Evolutionary conservation across 2,329 filamentous ascomycete species (phyloP).

Genomic region (Aspergillus sp.): DNA sequence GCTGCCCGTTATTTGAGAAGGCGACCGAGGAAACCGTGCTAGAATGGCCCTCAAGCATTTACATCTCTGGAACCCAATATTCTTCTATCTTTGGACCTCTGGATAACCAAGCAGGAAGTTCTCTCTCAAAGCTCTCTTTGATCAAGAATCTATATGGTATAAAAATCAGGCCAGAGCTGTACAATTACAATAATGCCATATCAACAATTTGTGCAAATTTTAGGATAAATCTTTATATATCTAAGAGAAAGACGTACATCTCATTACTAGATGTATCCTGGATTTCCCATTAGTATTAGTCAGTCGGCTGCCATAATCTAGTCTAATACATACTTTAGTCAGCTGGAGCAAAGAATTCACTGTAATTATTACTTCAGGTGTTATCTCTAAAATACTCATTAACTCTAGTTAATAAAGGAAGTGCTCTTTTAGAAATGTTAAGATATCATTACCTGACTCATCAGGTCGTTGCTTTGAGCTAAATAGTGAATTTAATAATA

Average conservation of each 20-base stretch:
- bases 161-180: slow-evolving; percentile 9
- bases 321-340: background rate
- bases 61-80: too few species aligned
- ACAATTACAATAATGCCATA: slow-evolving; percentile 10
- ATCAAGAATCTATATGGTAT: too few species aligned
- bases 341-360: background rate
- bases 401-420: background rate
- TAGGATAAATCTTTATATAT: background rate
- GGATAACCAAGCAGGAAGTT: too few species aligned
- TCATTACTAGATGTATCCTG: background rate
- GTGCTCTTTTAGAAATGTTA: background rate
- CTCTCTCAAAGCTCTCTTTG: too few species aligned
- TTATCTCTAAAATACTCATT: background rate
- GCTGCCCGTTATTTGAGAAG: too few species aligned
- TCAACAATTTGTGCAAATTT: slow-evolving; percentile 10
- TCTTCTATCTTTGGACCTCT: too few species aligned
- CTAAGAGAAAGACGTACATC: too few species aligned
- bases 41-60: too few species aligned
- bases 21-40: too few species aligned
- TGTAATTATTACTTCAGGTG: background rate
- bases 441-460: too few species aligned
- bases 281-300: background rate
- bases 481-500: background rate
- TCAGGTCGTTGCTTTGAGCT: too few species aligned
- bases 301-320: background rate